A percentile compares a stretch with the other conserved stretches of the same genome.
These are phyloP conservation scores for Alisma plantagoaquatica DNA, from an alignment of 106 monocot genomes.

Conservation along the genomic window DNA sequence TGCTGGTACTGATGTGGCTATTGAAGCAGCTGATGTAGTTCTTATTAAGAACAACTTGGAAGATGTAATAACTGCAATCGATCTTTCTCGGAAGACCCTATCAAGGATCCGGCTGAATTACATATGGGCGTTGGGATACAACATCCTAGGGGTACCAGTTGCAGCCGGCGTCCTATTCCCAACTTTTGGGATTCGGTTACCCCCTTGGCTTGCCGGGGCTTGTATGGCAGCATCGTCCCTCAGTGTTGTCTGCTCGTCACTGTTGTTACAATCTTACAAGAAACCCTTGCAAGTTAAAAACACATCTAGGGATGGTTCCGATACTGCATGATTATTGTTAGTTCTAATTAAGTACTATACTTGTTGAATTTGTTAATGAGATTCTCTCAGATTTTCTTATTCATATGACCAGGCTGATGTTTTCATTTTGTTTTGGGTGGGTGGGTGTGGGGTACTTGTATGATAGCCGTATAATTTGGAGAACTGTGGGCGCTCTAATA, in stretches of 20 bases:
- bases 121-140: conserved; percentile 78
- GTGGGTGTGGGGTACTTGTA: no score
- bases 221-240: conserved; percentile 86
- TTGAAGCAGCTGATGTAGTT: conserved; percentile 83
- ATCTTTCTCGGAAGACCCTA: conserved; percentile 73
- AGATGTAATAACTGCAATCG: conserved; percentile 87
- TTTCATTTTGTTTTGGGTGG: not conserved
- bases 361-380: no score
- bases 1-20: conserved; percentile 79
- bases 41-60: conserved; percentile 79
- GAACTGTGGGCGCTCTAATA: no score
- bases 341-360: no score
- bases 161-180: conserved; percentile 76
- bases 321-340: no score
- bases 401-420: not conserved
- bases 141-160: conserved; percentile 59
- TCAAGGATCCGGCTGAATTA: conserved; percentile 70
- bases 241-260: conserved; percentile 89
- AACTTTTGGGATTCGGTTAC: conserved; percentile 46
- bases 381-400: no score
- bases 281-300: conserved; percentile 49
- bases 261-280: conserved; percentile 65
- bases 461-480: no score
- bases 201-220: conserved; percentile 82
- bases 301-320: no score